A percentile compares a stretch with the other conserved stretches of the same genome.
Conservation (phyloP, 2,329 filamentous ascomycete species). For the Claviceps monticola region DNA sequence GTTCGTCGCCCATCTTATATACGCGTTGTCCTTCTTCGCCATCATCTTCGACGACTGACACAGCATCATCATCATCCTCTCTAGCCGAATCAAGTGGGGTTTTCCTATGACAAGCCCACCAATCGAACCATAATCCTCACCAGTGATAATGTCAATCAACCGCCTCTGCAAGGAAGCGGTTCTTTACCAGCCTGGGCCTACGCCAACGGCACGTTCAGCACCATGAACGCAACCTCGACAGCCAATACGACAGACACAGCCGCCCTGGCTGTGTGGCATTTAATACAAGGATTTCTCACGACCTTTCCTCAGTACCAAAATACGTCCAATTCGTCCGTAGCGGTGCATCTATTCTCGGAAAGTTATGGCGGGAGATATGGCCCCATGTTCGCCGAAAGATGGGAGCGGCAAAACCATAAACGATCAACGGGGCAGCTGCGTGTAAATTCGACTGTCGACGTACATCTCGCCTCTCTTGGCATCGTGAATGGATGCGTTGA, state of each 20-base stretch:
- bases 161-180: slow-evolving; percentile 9
- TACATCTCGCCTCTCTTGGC: slow-evolving; percentile 48
- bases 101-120: slow-evolving; percentile 50
- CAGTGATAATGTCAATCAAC: slow-evolving; percentile 21
- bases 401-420: slow-evolving; percentile 47
- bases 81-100: slow-evolving; percentile 56
- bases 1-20: slow-evolving; percentile 15
- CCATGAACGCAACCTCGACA: slow-evolving; percentile 31
- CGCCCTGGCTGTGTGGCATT: slow-evolving; percentile 50
- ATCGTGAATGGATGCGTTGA: slow-evolving; percentile 63
- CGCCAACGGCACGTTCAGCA: slow-evolving; percentile 53
- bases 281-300: slow-evolving; percentile 46
- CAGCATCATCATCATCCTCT: neutral
- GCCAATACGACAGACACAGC: slow-evolving; percentile 43
- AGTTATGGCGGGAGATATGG: slow-evolving; percentile 61
- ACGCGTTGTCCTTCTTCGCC: neutral
- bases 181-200: slow-evolving; percentile 21
- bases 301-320: slow-evolving; percentile 46
- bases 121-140: slow-evolving; percentile 44
- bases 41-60: neutral
- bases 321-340: slow-evolving; percentile 31
- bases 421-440: slow-evolving; percentile 35
- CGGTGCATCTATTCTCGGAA: slow-evolving; percentile 54
- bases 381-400: slow-evolving; percentile 44
- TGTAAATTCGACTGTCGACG: slow-evolving; percentile 38